These are phyloP conservation scores for Candida namnaoensis DNA, from an alignment of 805 yeast species.

Conservation along the genomic window DNA sequence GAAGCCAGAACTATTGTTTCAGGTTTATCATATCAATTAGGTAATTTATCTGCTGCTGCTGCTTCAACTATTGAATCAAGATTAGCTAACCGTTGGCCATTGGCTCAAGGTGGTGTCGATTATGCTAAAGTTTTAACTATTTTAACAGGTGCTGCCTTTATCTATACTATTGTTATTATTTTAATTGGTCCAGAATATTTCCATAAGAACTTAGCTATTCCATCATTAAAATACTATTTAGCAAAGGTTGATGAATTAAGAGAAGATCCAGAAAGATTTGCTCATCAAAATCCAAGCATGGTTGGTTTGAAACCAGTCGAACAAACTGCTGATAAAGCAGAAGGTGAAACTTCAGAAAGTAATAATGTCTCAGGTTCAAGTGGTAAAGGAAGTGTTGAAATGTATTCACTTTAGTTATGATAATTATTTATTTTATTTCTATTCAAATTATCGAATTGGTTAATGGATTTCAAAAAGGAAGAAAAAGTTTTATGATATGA, in stretches of 20 bases:
- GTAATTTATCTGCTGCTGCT: slow-evolving; percentile 66
- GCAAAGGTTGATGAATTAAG: slow-evolving; percentile 11
- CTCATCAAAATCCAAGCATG: background rate
- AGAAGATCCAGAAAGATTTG: background rate
- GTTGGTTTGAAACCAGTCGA: background rate
- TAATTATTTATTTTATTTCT: no score
- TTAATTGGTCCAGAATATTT: slow-evolving; percentile 52
- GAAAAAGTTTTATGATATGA: no score
- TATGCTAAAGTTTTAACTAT: slow-evolving; percentile 68
- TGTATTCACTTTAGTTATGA: background rate
- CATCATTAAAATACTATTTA: slow-evolving; percentile 21
- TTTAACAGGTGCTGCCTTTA: slow-evolving; percentile 59
- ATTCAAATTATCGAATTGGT: no score
- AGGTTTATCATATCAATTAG: slow-evolving; percentile 62
- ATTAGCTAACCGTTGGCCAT: slow-evolving; percentile 54
- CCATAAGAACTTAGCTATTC: slow-evolving; percentile 26
- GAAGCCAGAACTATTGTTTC: slow-evolving; percentile 53
- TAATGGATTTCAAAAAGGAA: no score
- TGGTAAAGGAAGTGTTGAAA: background rate
- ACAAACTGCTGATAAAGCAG: background rate
- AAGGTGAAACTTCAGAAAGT: no score
- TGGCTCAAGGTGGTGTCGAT: slow-evolving; percentile 29
- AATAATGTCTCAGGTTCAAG: background rate
- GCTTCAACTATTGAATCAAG: slow-evolving; percentile 63
- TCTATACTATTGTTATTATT: slow-evolving; percentile 35